Evolutionary conservation across 768 basidiomycete genomes (phyloP).

Genomic region (Boletus rubropictus): DNA sequence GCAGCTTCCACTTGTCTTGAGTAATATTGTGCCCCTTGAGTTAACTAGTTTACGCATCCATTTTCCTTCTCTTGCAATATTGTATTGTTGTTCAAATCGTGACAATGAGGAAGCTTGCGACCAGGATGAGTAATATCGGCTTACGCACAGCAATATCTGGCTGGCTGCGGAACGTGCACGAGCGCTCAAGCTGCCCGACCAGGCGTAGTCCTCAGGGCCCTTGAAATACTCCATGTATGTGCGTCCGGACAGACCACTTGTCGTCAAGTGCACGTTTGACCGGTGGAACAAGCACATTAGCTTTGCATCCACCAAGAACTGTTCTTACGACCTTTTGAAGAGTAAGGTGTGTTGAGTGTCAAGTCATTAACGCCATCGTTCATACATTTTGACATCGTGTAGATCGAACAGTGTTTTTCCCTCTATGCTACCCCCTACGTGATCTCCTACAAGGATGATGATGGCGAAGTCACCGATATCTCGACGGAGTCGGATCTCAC

Average conservation of each 20-base stretch:
- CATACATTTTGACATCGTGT: slow-evolving; percentile 4
- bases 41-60: slow-evolving; percentile 21
- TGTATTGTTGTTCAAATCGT: slow-evolving; percentile 7
- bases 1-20: slow-evolving; percentile 84
- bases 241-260: slow-evolving; percentile 70
- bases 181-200: too few species aligned
- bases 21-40: slow-evolving; percentile 22
- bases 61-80: slow-evolving; percentile 9
- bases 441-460: slow-evolving; percentile 84
- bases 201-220: neutral
- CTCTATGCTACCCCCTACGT: slow-evolving; percentile 63
- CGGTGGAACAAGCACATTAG: slow-evolving; percentile 67
- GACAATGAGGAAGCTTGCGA: slow-evolving; percentile 6
- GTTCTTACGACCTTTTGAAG: slow-evolving; percentile 68
- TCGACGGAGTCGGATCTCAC: slow-evolving; percentile 66
- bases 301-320: slow-evolving; percentile 74
- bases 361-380: neutral
- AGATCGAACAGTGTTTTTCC: slow-evolving; percentile 85
- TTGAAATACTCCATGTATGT: slow-evolving; percentile 26
- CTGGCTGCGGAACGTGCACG: slow-evolving; percentile 13
- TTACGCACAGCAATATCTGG: neutral
- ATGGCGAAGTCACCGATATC: slow-evolving; percentile 71
- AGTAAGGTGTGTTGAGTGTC: slow-evolving; percentile 50
- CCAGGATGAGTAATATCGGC: slow-evolving; percentile 3
- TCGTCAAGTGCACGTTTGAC: slow-evolving; percentile 82